These are phyloP conservation scores for Eutypa lata DNA, from an alignment of 2,329 filamentous ascomycete species.

Conservation along the genomic window DNA sequence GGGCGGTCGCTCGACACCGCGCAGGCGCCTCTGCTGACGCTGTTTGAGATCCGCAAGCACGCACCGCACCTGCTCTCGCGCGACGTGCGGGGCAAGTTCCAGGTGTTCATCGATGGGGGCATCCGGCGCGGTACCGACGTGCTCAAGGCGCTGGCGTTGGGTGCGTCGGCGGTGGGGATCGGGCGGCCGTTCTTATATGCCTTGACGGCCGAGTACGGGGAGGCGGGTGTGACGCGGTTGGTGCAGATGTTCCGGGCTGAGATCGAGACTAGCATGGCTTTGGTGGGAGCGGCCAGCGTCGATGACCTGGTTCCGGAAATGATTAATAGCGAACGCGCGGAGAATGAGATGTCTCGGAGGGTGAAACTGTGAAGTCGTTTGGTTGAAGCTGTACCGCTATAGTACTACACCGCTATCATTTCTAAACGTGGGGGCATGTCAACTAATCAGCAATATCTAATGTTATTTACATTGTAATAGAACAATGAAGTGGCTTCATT, in stretches of 20 bases:
- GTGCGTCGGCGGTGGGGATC: slow-evolving; percentile 43
- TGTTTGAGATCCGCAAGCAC: background rate
- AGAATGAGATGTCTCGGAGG: slow-evolving; percentile 6
- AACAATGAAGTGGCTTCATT: no score
- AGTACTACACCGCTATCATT: background rate
- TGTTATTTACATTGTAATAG: no score
- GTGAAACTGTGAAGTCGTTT: slow-evolving; percentile 3
- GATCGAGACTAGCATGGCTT: slow-evolving; percentile 9
- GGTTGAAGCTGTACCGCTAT: no score
- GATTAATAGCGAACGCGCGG: slow-evolving; percentile 7
- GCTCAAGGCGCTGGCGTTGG: slow-evolving; percentile 44
- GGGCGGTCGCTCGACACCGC: slow-evolving; percentile 1
- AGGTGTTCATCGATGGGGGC: slow-evolving; percentile 48
- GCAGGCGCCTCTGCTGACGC: no score
- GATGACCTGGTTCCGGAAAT: slow-evolving; percentile 5
- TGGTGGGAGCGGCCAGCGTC: slow-evolving; percentile 4
- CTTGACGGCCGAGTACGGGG: slow-evolving; percentile 7
- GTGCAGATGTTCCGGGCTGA: slow-evolving; percentile 8
- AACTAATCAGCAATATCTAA: no score
- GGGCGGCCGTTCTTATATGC: slow-evolving; percentile 40
- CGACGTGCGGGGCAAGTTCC: slow-evolving; percentile 37
- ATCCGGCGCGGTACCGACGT: slow-evolving; percentile 44
- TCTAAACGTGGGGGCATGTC: background rate
- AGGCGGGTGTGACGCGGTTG: slow-evolving; percentile 3
- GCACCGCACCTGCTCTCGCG: slow-evolving; percentile 19